Base-by-base conservation (phyloP, 2,329 filamentous ascomycete species). In the Calycina marina region DNA sequence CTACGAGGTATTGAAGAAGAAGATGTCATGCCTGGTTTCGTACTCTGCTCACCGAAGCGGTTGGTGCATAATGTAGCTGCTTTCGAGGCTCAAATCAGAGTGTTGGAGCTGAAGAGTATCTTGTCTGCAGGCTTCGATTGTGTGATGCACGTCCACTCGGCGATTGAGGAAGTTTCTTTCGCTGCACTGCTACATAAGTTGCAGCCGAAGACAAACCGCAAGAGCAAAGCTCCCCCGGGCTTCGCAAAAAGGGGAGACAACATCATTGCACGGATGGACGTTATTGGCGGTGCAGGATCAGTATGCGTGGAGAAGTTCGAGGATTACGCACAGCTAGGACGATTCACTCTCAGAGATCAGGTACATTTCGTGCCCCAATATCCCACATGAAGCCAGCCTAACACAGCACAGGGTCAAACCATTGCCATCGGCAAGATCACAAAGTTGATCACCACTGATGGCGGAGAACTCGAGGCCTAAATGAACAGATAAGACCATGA, bases 371-470 rank as follows among this genome's bases (percentile, higher is more conserved):
- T 14, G 53, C 46, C 33, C 51, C 50, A 17, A 42, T 51, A 15
- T 33, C 12, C 25, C 4, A 17, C 12, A 25, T 25, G 4, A 14
- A 13, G 18, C 12, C 9, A 28, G 36, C 30, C 37, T 51, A 39
- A 50, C 32, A 22, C 26, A 42, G 31, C 53, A 34, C 52, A 96
- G 77, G 90, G 90, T 49, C 88, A 96, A 80, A 98, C 90, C 0
- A 94, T 98, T 63, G 90, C 90, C 35, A 98, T 98, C 62, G 90
- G 90, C 52, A 98, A 98, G 72, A 92, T 98, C 56, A 94, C 84
- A 38, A 94, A 86, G 69, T 70, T 98, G 39, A 72, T 81, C 46
- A 62, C 65, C 4, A 40, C 45, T 10, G 47, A 45, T 20, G 33
- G 29, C 6, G 32, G 20, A 30, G 40, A 45, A 30, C 8, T 22